These are phyloP conservation scores for Verbena officinalis DNA, from an alignment of 257 asterid genomes.

Conservation along the genomic window DNA sequence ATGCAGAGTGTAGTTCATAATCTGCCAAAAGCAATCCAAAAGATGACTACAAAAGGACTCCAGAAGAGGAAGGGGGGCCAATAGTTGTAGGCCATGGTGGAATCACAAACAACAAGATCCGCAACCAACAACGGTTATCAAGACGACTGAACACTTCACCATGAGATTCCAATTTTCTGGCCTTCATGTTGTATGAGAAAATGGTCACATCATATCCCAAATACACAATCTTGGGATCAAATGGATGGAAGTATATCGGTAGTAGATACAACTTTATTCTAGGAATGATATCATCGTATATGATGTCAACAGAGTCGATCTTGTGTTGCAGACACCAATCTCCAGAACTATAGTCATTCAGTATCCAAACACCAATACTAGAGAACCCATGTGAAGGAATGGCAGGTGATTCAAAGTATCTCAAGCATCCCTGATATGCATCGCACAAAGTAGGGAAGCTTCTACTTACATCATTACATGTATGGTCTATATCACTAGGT, in stretches of 20 bases:
- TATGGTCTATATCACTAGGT: not conserved
- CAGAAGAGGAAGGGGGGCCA: no score
- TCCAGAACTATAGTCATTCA: not conserved
- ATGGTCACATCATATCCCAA: not conserved
- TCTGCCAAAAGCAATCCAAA: no score
- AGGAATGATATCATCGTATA: not conserved
- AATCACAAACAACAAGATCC: no score
- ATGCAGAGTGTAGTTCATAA: no score
- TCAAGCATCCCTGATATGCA: not conserved
- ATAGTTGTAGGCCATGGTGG: no score
- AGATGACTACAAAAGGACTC: no score
- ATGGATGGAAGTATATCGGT: not conserved
- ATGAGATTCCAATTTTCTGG: conserved; percentile 2
- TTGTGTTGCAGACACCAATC: not conserved
- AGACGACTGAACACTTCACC: no score
- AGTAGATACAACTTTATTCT: not conserved
- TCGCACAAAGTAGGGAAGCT: not conserved
- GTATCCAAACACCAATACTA: not conserved
- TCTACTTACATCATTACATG: not conserved
- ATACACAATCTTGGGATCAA: not conserved
- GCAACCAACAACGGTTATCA: no score
- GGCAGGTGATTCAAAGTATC: not conserved
- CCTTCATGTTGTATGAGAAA: not conserved
- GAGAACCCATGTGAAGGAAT: not conserved
- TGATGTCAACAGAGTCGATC: not conserved